Evolutionary conservation across 2,329 filamentous ascomycete genomes (phyloP).

Genomic region (Ascochyta pisi): DNA sequence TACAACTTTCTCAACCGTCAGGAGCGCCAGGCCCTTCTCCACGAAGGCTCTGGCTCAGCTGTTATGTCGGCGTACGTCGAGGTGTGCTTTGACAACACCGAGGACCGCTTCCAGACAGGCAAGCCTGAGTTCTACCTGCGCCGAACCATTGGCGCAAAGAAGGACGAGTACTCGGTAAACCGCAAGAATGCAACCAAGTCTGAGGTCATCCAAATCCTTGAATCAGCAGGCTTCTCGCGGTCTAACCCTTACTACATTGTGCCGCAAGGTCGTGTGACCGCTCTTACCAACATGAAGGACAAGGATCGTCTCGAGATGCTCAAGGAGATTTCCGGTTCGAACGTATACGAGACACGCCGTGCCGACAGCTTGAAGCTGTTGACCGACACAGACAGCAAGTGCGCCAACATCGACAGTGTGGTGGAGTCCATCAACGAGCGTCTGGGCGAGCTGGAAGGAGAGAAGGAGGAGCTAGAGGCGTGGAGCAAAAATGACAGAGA

Average conservation of each 20-base stretch:
- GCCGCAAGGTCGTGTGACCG: constrained; percentile 93
- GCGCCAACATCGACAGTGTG: constrained; percentile 90
- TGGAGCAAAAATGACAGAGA: constrained; percentile 97
- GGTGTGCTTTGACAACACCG: constrained; percentile 97
- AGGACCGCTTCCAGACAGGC: constrained; percentile 92
- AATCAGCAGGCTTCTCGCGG: constrained; percentile 94
- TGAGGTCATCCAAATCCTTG: constrained; percentile 93
- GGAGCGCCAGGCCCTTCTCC: constrained; percentile 93
- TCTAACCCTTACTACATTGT: constrained; percentile 99
- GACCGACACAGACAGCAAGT: constrained; percentile 94
- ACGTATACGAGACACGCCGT: constrained; percentile 92
- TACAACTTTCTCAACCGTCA: constrained; percentile 96
- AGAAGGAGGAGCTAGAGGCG: constrained; percentile 92
- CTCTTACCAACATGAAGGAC: constrained; percentile 98
- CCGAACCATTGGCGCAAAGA: constrained; percentile 94
- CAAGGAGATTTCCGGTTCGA: constrained; percentile 98
- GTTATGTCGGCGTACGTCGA: constrained; percentile 99
- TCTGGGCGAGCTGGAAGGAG: constrained; percentile 87
- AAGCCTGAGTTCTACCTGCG: constrained; percentile 90
- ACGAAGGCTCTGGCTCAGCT: constrained; percentile 95
- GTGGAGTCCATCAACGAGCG: constrained; percentile 91
- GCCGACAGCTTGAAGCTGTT: constrained; percentile 96
- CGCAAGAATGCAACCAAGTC: constrained; percentile 94
- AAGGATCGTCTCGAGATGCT: constrained; percentile 85
- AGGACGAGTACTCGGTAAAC: constrained; percentile 97